Conservation (phyloP, 768 basidiomycete species). For the Leccinum variicolor region DNA sequence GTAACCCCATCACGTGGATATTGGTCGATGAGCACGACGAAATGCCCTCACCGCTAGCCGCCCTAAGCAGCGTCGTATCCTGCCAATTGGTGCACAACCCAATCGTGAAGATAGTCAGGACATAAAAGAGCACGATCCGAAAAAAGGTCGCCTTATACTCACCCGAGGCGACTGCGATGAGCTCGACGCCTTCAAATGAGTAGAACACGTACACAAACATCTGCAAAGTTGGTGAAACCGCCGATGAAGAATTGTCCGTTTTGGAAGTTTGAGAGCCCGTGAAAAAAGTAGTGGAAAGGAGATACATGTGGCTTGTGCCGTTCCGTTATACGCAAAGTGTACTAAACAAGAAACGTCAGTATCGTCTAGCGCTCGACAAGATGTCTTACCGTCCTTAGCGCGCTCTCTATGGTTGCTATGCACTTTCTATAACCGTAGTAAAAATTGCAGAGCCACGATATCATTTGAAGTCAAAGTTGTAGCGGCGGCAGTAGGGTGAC, state of each 20-base stretch:
- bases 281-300: not conserved
- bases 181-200: no score
- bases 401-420: not conserved
- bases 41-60: slow-evolving; percentile 37
- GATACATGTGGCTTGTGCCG: not conserved
- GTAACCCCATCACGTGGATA: not conserved
- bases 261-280: slow-evolving; percentile 52
- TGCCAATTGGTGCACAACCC: slow-evolving; percentile 61
- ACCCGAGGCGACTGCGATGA: no score
- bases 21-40: not conserved
- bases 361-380: not conserved
- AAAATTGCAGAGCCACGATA: no score
- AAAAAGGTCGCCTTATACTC: slow-evolving; percentile 56
- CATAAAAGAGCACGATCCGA: slow-evolving; percentile 62
- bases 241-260: slow-evolving; percentile 51
- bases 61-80: slow-evolving; percentile 49
- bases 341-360: not conserved
- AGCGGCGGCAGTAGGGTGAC: no score
- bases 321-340: not conserved
- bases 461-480: no score
- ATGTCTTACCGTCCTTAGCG: not conserved
- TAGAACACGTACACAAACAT: no score
- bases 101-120: slow-evolving; percentile 62
- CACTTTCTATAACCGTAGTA: not conserved
- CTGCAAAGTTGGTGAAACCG: slow-evolving; percentile 45